Evolutionary conservation across 2,329 filamentous ascomycete species (phyloP).

Genomic region (Diaporthe velutina): DNA sequence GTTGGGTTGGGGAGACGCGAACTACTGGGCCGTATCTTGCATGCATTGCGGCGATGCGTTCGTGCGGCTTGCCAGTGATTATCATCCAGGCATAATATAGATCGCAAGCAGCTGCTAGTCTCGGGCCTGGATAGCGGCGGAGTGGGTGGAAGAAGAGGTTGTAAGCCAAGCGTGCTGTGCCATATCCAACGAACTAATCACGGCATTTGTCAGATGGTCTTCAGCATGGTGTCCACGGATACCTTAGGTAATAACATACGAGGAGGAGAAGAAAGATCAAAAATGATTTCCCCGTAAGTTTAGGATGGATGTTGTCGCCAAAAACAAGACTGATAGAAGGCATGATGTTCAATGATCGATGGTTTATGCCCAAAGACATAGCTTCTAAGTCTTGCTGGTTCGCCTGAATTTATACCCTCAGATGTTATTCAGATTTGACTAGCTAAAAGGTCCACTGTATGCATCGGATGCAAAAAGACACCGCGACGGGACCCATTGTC

Average conservation of each 20-base stretch:
- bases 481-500: not conserved
- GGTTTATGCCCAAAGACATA: too few relatives aligned
- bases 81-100: slow-evolving; percentile 12
- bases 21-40: slow-evolving; percentile 3
- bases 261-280: not conserved
- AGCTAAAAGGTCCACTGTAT: not conserved
- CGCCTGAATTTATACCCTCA: not conserved
- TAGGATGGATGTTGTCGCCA: not conserved
- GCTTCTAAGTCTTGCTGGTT: not conserved
- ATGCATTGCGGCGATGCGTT: not conserved
- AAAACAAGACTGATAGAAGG: not conserved
- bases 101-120: not conserved
- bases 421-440: not conserved
- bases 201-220: not conserved
- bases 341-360: not conserved
- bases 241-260: not conserved
- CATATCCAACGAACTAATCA: not conserved
- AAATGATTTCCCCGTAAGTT: not conserved
- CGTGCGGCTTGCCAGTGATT: not conserved
- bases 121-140: slow-evolving; percentile 30
- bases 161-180: slow-evolving; percentile 2
- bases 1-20: slow-evolving; percentile 1
- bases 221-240: not conserved
- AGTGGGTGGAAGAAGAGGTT: slow-evolving; percentile 38
- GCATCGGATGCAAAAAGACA: not conserved